Evolutionary conservation across 2,329 filamentous ascomycete species (phyloP).

Genomic region (Cryphonectria nitschkei): DNA sequence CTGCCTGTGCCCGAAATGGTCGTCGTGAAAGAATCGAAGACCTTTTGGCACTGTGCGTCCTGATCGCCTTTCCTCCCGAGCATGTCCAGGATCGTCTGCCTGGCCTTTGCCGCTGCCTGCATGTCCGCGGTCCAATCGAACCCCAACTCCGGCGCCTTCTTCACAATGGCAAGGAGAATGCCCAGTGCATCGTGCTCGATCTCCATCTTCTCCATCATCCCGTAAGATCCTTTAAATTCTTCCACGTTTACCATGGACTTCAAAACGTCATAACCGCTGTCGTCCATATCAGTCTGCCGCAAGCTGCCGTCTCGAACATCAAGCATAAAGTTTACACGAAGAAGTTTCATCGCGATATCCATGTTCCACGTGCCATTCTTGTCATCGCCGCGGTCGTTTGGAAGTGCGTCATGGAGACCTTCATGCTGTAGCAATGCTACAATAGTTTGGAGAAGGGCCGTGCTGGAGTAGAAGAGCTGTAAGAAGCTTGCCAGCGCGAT

Average conservation of each 20-base stretch:
- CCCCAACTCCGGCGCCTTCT: background rate
- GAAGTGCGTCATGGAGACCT: background rate
- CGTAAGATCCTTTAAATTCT: background rate
- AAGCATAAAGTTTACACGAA: background rate
- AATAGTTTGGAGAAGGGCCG: background rate
- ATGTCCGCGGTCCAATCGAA: background rate
- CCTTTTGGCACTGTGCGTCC: background rate
- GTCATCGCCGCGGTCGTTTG: background rate
- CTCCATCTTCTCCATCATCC: too few relatives aligned
- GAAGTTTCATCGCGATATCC: background rate
- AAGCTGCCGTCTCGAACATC: background rate
- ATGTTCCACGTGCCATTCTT: background rate
- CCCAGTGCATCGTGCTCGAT: background rate
- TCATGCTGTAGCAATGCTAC: background rate
- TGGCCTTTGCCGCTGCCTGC: background rate
- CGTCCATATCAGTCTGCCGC: background rate
- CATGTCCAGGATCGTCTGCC: background rate
- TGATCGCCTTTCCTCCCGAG: background rate
- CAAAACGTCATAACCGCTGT: background rate
- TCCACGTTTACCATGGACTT: background rate
- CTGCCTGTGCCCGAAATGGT: background rate
- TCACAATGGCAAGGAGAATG: background rate
- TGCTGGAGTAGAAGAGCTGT: background rate
- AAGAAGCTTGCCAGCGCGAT: background rate
- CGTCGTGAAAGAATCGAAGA: background rate